phyloP scores from a whole-genome alignment of 176 grass and related monocot genomes.

The Aegilops sharonensis region DNA sequence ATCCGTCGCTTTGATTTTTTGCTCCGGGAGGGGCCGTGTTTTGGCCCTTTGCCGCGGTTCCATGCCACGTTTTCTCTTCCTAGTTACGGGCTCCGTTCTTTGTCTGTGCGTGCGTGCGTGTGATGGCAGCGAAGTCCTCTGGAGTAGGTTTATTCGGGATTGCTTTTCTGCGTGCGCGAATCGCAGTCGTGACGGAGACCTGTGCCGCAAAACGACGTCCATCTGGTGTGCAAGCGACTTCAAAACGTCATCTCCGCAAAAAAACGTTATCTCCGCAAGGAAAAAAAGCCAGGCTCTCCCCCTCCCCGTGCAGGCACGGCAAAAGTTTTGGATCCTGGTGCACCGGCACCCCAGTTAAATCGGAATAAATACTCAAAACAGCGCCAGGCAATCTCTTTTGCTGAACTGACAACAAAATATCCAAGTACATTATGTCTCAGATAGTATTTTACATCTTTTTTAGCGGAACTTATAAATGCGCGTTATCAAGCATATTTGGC shows the following conservation, averaged over 20 bases:
- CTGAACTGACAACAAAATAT: too few species aligned
- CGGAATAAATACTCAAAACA: too few species aligned
- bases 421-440: too few species aligned
- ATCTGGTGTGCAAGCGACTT: not conserved
- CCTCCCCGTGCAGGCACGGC: not conserved
- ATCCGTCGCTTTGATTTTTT: not conserved
- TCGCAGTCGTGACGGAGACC: not conserved
- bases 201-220: not conserved
- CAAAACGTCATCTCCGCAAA: not conserved
- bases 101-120: too few species aligned
- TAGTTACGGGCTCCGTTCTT: too few species aligned
- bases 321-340: not conserved
- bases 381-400: too few species aligned
- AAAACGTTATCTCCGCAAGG: not conserved
- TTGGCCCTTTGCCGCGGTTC: not conserved
- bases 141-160: not conserved
- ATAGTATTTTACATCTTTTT: too few species aligned
- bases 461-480: too few species aligned
- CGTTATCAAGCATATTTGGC: too few species aligned
- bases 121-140: not conserved
- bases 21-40: not conserved
- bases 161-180: not conserved
- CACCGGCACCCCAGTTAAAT: too few species aligned
- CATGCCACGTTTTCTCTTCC: not conserved
- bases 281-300: too few species aligned